phyloP scores from a whole-genome alignment of 306 rosid genomes.

The Medicago lupulina region DNA sequence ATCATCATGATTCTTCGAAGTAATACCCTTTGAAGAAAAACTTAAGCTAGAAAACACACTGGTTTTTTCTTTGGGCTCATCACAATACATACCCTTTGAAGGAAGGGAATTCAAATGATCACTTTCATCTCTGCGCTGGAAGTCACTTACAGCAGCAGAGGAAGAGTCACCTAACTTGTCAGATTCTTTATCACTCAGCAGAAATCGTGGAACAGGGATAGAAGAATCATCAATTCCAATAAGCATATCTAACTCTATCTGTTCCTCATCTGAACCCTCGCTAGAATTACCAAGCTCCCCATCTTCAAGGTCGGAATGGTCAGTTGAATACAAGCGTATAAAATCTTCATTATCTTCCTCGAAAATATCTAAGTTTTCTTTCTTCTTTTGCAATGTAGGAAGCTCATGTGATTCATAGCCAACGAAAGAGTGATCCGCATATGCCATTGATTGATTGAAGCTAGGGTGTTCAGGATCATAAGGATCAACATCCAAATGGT shows the following conservation, averaged over 20 bases:
- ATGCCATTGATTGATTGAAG: slow-evolving; percentile 28
- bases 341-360: slow-evolving; percentile 38
- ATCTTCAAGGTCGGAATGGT: slow-evolving; percentile 43
- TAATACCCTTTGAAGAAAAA: slow-evolving; percentile 27
- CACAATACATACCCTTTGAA: slow-evolving; percentile 43
- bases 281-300: slow-evolving; percentile 20
- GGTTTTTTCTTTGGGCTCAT: slow-evolving; percentile 24
- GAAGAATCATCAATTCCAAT: neutral
- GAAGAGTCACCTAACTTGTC: slow-evolving; percentile 12
- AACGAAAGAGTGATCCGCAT: slow-evolving; percentile 6
- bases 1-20: slow-evolving; percentile 24
- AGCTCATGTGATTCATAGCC: too few species aligned
- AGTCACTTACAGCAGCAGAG: slow-evolving; percentile 5
- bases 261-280: slow-evolving; percentile 21
- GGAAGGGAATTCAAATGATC: neutral
- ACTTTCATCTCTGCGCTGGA: slow-evolving; percentile 31
- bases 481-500: slow-evolving; percentile 26
- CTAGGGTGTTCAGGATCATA: slow-evolving; percentile 47
- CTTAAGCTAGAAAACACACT: slow-evolving; percentile 56
- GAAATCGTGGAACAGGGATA: slow-evolving; percentile 41
- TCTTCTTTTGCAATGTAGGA: too few species aligned
- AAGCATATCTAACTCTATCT: slow-evolving; percentile 17
- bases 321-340: slow-evolving; percentile 50
- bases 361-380: too few species aligned
- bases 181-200: slow-evolving; percentile 18